A percentile compares a stretch with the other conserved stretches of the same genome.
phyloP scores from a whole-genome alignment of 257 asterid species.

The Schizonepeta tenuifolia region DNA sequence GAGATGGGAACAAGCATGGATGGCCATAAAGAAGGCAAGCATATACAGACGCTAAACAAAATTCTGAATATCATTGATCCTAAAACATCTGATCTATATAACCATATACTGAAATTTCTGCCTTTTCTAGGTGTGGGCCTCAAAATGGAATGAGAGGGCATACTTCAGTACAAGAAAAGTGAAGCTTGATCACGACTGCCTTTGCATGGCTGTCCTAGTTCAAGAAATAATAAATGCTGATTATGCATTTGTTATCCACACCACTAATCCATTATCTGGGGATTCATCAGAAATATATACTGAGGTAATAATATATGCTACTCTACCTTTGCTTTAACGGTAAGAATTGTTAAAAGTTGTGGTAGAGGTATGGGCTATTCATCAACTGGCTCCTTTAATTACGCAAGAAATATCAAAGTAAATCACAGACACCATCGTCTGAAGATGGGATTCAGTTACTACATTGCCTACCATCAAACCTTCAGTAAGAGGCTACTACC shows the following conservation, averaged over 20 bases:
- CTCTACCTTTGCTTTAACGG: conserved; percentile 17
- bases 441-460: not conserved
- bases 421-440: not conserved
- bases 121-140: conserved; percentile 87
- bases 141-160: conserved; percentile 99
- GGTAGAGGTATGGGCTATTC: not conserved
- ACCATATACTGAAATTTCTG: conserved; percentile 4
- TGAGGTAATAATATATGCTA: conserved; percentile 59
- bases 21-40: conserved; percentile 86
- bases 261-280: conserved; percentile 95
- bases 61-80: conserved; percentile 10
- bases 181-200: conserved; percentile 88
- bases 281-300: conserved; percentile 93
- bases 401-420: not conserved
- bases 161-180: conserved; percentile 96
- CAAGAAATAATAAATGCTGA: conserved; percentile 97
- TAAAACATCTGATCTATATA: not conserved
- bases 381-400: conserved; percentile 25
- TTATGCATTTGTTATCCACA: conserved; percentile 98
- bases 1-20: conserved; percentile 99
- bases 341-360: not conserved
- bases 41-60: conserved; percentile 7
- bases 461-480: conserved; percentile 25
- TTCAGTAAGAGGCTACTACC: not conserved
- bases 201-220: conserved; percentile 99